phyloP scores from a whole-genome alignment of 495 filamentous ascomycete genomes.

The Penicillium silybi region DNA sequence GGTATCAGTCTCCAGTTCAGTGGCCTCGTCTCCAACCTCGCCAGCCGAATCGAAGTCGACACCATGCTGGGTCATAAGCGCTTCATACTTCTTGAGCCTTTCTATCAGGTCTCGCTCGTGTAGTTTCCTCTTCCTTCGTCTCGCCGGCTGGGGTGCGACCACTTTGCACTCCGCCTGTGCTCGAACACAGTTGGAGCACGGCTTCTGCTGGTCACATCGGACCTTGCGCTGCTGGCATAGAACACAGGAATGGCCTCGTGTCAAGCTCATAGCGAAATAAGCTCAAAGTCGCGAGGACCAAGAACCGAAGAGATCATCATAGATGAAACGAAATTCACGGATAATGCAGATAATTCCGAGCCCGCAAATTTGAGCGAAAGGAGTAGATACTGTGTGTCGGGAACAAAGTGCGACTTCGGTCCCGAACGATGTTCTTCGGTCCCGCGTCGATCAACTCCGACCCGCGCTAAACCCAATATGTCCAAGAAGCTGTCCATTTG shows the following conservation, averaged over 20 bases:
- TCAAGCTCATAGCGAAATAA: neutral
- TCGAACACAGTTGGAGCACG: slow-evolving; percentile 30
- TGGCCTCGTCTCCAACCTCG: neutral
- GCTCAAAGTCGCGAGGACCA: neutral
- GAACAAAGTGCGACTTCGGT: neutral
- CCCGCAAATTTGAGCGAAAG: neutral
- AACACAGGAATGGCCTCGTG: slow-evolving; percentile 16
- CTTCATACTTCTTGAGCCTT: slow-evolving; percentile 25
- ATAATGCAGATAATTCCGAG: neutral
- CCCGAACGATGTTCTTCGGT: neutral
- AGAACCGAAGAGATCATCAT: neutral
- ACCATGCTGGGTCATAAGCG: slow-evolving; percentile 22
- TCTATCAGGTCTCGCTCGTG: slow-evolving; percentile 18
- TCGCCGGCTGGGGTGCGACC: slow-evolving; percentile 15
- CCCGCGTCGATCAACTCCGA: neutral
- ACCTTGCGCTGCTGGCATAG: slow-evolving; percentile 35
- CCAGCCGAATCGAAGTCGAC: slow-evolving; percentile 21
- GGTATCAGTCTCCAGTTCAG: neutral
- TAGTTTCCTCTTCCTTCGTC: slow-evolving; percentile 18
- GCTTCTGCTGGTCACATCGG: slow-evolving; percentile 32
- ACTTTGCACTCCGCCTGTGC: slow-evolving; percentile 24
- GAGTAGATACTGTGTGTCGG: neutral
- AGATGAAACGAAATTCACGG: neutral
- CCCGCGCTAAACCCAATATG: neutral
- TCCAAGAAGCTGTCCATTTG: neutral